phyloP scores from a whole-genome alignment of 2,329 filamentous ascomycete genomes.

The Phialocephala sp. region DNA sequence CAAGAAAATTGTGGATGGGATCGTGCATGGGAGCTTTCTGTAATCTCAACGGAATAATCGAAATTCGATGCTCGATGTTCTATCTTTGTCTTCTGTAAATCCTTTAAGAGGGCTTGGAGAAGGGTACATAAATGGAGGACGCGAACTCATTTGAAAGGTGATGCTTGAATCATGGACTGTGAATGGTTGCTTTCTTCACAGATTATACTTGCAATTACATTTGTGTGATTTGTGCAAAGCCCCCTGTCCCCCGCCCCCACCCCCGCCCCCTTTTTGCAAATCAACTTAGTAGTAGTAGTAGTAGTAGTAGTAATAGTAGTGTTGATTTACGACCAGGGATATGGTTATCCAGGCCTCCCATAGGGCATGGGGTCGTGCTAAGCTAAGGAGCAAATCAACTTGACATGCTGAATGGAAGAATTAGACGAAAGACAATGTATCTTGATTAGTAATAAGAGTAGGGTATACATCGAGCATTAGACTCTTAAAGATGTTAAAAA shows the following conservation, averaged over 20 bases:
- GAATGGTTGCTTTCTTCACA: not conserved
- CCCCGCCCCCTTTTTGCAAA: too few species aligned
- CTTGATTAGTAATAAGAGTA: not conserved
- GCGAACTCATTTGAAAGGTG: not conserved
- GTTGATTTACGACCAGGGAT: too few species aligned
- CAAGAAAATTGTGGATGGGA: conserved; percentile 1
- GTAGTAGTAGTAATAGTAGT: too few species aligned
- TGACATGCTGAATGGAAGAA: not conserved
- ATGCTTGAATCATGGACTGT: not conserved
- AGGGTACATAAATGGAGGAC: not conserved
- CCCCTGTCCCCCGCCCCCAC: too few species aligned
- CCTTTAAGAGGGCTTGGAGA: not conserved
- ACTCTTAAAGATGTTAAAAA: not conserved
- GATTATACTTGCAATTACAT: not conserved
- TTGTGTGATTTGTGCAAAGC: not conserved
- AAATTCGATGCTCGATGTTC: not conserved
- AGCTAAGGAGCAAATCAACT: too few species aligned
- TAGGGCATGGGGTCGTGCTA: too few species aligned
- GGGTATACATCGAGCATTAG: too few species aligned
- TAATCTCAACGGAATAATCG: not conserved
- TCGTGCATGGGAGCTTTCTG: not conserved
- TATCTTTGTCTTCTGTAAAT: not conserved
- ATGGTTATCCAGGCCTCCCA: too few species aligned
- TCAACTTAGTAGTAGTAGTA: too few species aligned
- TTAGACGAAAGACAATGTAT: not conserved